phyloP scores from a whole-genome alignment of 805 yeast species.

The Kuraishia floccosa region DNA sequence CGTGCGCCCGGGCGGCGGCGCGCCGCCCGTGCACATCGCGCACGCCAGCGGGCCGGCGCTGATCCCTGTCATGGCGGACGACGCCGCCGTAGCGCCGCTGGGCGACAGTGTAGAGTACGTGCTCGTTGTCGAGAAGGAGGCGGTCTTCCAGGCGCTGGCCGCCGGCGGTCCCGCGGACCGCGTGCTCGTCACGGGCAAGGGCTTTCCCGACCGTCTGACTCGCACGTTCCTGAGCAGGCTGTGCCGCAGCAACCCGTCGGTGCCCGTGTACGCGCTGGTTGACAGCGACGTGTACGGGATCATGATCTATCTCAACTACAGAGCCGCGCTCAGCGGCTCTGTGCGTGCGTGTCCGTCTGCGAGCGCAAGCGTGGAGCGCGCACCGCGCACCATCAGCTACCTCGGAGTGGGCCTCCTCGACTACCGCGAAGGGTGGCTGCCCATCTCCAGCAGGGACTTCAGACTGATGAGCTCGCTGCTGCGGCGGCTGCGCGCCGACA shows the following conservation, averaged over 20 bases:
- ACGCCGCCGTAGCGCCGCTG: slow-evolving; percentile 8
- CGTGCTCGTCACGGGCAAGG: slow-evolving; percentile 46
- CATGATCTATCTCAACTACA: slow-evolving; percentile 19
- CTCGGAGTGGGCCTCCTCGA: slow-evolving; percentile 33
- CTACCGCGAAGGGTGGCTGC: slow-evolving; percentile 17
- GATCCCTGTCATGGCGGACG: slow-evolving; percentile 25
- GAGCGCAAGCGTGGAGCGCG: too few relatives aligned
- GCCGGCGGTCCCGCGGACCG: neutral
- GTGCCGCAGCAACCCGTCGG: slow-evolving; percentile 12
- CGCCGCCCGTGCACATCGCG: neutral
- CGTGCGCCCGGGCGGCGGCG: slow-evolving; percentile 2
- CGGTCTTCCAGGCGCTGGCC: slow-evolving; percentile 4
- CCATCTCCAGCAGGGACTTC: slow-evolving; percentile 7
- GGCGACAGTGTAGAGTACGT: slow-evolving; percentile 15
- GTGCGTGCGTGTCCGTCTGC: too few relatives aligned
- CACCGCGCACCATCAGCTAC: slow-evolving; percentile 12
- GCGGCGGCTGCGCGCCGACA: neutral
- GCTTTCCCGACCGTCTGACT: slow-evolving; percentile 53
- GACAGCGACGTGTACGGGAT: slow-evolving; percentile 63
- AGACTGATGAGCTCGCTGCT: neutral
- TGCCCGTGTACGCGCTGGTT: slow-evolving; percentile 35
- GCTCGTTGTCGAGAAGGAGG: slow-evolving; percentile 40
- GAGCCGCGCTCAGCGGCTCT: neutral
- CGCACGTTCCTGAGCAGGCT: slow-evolving; percentile 24
- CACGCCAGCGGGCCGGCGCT: slow-evolving; percentile 13